phyloP scores from a whole-genome alignment of 1,284 basidiomycete species.

The Vanrija sp. region DNA sequence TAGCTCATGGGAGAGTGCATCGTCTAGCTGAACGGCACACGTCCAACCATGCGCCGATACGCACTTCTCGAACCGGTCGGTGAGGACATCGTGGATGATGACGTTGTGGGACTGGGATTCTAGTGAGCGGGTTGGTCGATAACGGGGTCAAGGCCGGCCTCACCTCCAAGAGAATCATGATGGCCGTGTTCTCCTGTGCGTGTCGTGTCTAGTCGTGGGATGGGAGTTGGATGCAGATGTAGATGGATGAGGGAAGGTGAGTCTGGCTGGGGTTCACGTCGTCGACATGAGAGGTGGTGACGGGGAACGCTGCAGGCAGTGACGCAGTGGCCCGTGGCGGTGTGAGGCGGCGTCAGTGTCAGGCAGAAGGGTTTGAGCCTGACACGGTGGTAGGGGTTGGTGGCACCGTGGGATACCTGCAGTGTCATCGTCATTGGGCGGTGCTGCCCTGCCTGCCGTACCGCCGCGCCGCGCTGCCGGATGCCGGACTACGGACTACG shows the following conservation, averaged over 20 bases:
- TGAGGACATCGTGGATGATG: slow-evolving; percentile 85
- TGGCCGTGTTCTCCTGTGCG: slow-evolving; percentile 2
- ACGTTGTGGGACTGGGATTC: slow-evolving; percentile 77
- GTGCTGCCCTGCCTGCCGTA: too few relatives aligned
- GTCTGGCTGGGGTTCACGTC: not conserved
- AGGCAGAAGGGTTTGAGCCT: too few relatives aligned
- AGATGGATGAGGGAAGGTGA: not conserved
- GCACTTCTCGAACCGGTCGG: slow-evolving; percentile 85
- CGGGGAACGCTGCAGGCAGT: not conserved
- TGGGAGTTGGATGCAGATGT: not conserved
- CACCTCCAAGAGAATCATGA: slow-evolving; percentile 70
- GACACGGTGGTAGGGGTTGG: too few relatives aligned
- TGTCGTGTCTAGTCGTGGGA: not conserved
- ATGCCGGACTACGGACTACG: too few relatives aligned
- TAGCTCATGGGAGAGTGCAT: not conserved
- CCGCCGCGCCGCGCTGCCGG: too few relatives aligned
- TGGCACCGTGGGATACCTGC: too few relatives aligned
- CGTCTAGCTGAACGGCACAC: not conserved
- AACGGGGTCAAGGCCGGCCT: slow-evolving; percentile 13
- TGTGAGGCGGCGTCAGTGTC: too few relatives aligned
- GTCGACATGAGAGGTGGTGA: not conserved
- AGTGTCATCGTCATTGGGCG: too few relatives aligned
- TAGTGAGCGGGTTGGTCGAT: slow-evolving; percentile 1
- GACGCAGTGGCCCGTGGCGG: slow-evolving; percentile 1
- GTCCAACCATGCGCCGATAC: slow-evolving; percentile 27